Evolutionary conservation across 1,139 yeast species (phyloP), one percentile per base, ranked within the genome.

Genomic region (Pichia sp.): DNA sequence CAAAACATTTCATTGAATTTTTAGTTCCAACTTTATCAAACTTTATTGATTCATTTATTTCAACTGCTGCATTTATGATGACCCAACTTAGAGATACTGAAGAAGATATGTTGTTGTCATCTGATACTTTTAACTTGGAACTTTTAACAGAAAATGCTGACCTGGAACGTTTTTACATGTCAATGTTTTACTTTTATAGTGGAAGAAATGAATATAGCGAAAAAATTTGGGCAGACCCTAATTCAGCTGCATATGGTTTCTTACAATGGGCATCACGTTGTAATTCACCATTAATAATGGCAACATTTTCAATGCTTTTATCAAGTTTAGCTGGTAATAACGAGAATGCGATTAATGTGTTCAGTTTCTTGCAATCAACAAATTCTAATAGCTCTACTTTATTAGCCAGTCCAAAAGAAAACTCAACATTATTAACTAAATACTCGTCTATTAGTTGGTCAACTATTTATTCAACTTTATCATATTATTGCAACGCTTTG

Each of bases 251-350:
- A 2, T 74, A 79, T 58, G 97, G 96, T 0, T 90, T 92, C 57
- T 71, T 90, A 44, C 77, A 77, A 41, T 90, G 97, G 97, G 95
- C 95, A 0, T 74, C 94, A 5, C 80, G 82, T 49, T 85, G 90
- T 59, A 88, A 85, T 53, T 86, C 92, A 15, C 83, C 94, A 7
- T 70, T 89, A 47, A 88, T 90, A 70, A 78, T 88, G 44, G 84
- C 97, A 0, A 77, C 96, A 0, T 89, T 84, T 59, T 81, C 92
- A 55, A 73, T 87, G 50, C 75, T 92, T 73, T 69, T 92, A 47
- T 82, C 94, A 1, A 82, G 95, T 6, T 70, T 92, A 40, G 72
- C 92, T 0, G 74, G 76, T 20, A 87, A 84, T n/a, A 71, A 72
- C 1, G 73, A 71, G 15, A 76, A 77, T 47, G 74, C 87, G 2